Evolutionary conservation across 495 filamentous ascomycete species (phyloP).

Genomic region (Penicillium canariense): DNA sequence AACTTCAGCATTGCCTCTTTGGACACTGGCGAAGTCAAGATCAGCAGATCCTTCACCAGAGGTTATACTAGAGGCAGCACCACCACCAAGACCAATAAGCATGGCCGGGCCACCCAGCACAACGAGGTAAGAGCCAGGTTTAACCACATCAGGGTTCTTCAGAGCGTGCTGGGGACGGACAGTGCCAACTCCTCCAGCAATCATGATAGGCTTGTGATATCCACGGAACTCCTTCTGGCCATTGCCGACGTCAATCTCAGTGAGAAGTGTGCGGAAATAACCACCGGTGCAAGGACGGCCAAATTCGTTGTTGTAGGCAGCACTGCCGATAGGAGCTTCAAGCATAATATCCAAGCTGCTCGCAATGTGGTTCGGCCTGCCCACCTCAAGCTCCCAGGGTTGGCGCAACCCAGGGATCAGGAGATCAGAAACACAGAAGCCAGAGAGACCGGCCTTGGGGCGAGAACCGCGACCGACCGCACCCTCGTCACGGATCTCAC

Average conservation of each 20-base stretch:
- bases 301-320: constrained; percentile 97
- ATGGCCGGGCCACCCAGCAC: constrained; percentile 95
- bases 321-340: constrained; percentile 91
- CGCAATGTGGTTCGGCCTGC: constrained; percentile 87
- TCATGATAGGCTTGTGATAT: constrained; percentile 99
- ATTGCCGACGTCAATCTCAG: constrained; percentile 57
- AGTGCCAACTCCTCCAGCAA: constrained; percentile 94
- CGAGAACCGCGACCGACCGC: constrained; percentile 89
- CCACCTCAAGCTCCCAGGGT: constrained; percentile 90
- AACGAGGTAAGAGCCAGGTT: constrained; percentile 80
- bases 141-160: constrained; percentile 73
- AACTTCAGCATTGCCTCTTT: constrained; percentile 89
- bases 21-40: constrained; percentile 93
- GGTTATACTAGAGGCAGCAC: constrained; percentile 86
- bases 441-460: constrained; percentile 88
- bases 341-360: constrained; percentile 95
- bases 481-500: constrained; percentile 92
- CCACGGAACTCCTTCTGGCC: constrained; percentile 72
- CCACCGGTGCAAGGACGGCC: constrained; percentile 87
- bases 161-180: constrained; percentile 90
- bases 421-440: constrained; percentile 92
- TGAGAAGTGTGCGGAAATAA: constrained; percentile 85
- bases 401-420: constrained; percentile 75
- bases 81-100: constrained; percentile 94
- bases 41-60: constrained; percentile 87